Evolutionary conservation across 2,329 filamentous ascomycete genomes (phyloP).

Genomic region (Aspergillus candidus): DNA sequence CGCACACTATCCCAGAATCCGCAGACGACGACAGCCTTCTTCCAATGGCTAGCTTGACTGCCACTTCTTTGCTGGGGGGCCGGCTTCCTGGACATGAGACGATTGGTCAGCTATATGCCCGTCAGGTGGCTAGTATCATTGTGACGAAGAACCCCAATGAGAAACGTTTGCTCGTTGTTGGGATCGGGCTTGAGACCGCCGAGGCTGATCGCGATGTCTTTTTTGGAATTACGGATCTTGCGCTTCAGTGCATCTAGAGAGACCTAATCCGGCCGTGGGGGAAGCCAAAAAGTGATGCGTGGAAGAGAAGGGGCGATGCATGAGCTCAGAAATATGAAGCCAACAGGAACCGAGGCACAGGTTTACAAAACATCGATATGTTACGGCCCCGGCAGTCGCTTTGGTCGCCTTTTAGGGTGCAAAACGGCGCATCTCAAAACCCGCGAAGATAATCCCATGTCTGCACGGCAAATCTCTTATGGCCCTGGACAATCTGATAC

Average conservation of each 20-base stretch:
- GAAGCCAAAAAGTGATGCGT: no score
- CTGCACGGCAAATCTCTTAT: no score
- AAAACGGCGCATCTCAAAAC: no score
- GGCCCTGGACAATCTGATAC: no score
- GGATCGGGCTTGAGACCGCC: conserved; percentile 49
- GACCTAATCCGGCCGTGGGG: no score
- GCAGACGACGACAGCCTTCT: conserved; percentile 56
- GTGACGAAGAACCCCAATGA: conserved; percentile 62
- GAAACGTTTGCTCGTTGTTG: conserved; percentile 53
- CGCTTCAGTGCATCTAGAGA: conserved; percentile 36
- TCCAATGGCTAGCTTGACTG: conserved; percentile 74
- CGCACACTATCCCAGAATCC: conserved; percentile 35
- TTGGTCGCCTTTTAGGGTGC: no score
- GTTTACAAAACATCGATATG: no score
- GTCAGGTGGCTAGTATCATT: conserved; percentile 79
- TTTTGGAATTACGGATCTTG: conserved; percentile 39
- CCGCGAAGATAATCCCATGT: no score
- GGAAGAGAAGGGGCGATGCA: no score
- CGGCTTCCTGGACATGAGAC: conserved; percentile 74
- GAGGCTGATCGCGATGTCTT: conserved; percentile 38
- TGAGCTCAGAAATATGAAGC: no score
- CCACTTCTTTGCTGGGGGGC: conserved; percentile 79
- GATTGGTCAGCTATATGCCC: conserved; percentile 79
- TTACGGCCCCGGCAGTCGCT: no score
- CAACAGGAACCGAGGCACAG: no score